Evolutionary conservation across 139 green algal genomes (phyloP).

Genomic region (Tetratostichococcus sp.): DNA sequence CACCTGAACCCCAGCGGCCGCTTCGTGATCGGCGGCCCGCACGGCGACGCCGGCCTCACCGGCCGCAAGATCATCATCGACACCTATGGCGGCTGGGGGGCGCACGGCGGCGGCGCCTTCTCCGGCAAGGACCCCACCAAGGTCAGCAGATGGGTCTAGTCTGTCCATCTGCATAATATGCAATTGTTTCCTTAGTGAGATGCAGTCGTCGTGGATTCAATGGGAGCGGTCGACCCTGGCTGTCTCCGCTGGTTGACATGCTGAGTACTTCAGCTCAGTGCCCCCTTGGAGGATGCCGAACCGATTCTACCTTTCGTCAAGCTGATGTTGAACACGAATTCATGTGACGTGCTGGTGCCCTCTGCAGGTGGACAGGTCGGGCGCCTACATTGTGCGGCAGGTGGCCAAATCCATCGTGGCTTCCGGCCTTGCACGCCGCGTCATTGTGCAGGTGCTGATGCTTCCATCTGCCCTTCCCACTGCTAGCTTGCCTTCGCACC

Average conservation of each 20-base stretch:
- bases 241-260: too few relatives aligned
- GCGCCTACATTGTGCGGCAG: constrained; percentile 98
- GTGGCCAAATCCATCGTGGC: constrained; percentile 97
- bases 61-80: constrained; percentile 99
- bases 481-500: neutral
- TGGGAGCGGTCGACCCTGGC: too few relatives aligned
- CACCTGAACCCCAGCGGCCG: constrained; percentile 97
- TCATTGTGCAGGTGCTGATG: constrained; percentile 58
- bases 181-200: too few relatives aligned
- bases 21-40: constrained; percentile 96
- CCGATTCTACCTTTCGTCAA: too few relatives aligned
- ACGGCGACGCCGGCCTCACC: constrained; percentile 97
- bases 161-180: too few relatives aligned
- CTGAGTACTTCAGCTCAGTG: too few relatives aligned
- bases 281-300: too few relatives aligned
- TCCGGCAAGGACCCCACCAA: constrained; percentile 89
- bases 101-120: constrained; percentile 97
- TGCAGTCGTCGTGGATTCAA: too few relatives aligned
- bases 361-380: constrained; percentile 75
- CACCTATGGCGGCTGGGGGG: constrained; percentile 98
- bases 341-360: neutral
- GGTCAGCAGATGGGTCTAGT: constrained; percentile 30
- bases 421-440: constrained; percentile 77
- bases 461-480: too few relatives aligned
- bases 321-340: neutral